A percentile compares a stretch with the other conserved stretches of the same genome.
Evolutionary conservation across 495 filamentous ascomycete genomes (phyloP).

Genomic region (Penicillium waksmanii): DNA sequence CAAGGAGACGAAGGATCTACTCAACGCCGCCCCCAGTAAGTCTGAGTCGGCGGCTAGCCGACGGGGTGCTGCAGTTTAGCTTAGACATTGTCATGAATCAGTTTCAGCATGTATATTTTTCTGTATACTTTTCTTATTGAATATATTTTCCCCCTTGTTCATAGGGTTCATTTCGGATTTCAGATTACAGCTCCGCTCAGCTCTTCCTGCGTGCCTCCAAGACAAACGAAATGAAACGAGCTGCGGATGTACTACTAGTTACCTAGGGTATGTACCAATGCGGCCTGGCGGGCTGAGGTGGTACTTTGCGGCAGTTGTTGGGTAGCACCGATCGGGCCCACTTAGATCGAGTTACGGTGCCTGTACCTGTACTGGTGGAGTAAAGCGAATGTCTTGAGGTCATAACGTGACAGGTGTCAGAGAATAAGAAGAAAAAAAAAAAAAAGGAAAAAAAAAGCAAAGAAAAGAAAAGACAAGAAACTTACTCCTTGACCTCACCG

Average conservation of each 20-base stretch:
- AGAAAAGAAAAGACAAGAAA: no score
- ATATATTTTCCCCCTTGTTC: not conserved
- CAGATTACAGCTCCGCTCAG: not conserved
- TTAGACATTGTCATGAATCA: conserved; percentile 30
- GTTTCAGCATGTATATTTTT: not conserved
- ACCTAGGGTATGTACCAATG: not conserved
- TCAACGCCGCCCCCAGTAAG: conserved; percentile 21
- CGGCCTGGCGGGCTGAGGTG: not conserved
- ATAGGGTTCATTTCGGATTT: not conserved
- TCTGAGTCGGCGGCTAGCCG: conserved; percentile 19
- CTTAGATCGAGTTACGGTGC: not conserved
- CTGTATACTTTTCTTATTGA: not conserved
- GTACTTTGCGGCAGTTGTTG: not conserved
- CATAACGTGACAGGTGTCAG: not conserved
- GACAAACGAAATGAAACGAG: not conserved
- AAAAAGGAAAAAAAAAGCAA: not conserved
- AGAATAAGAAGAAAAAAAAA: not conserved
- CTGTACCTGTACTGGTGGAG: not conserved
- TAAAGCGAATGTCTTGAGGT: conserved; percentile 1
- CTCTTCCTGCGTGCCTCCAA: not conserved
- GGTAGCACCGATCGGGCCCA: conserved; percentile 6
- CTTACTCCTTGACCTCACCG: no score
- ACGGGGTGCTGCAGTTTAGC: conserved; percentile 32
- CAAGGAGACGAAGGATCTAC: conserved; percentile 43
- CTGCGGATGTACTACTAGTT: no score